These are phyloP conservation scores for Sordariomycetes sp. DNA, from an alignment of 2,329 filamentous ascomycete genomes.

Conservation along the genomic window DNA sequence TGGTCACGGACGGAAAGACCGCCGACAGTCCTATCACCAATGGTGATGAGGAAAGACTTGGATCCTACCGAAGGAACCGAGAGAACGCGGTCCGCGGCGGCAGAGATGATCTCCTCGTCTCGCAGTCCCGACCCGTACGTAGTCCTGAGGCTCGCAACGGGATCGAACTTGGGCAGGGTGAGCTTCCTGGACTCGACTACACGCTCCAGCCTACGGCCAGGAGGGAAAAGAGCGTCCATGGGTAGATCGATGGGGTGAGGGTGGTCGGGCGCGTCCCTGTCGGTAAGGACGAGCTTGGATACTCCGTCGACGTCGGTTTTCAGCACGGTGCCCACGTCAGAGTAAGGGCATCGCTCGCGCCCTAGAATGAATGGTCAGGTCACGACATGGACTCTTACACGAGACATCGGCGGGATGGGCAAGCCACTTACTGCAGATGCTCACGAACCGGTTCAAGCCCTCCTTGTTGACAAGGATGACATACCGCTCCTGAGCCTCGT, in stretches of 20 bases:
- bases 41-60: constrained; percentile 94
- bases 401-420: constrained; percentile 4
- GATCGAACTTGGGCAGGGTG: constrained; percentile 59
- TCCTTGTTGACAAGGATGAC: constrained; percentile 79
- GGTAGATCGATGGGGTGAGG: constrained; percentile 76
- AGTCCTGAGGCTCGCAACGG: constrained; percentile 48
- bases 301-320: constrained; percentile 47
- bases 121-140: constrained; percentile 40
- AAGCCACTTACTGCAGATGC: constrained; percentile 40
- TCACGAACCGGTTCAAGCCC: constrained; percentile 61
- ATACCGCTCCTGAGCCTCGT: constrained; percentile 92
- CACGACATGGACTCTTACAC: constrained; percentile 34
- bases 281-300: constrained; percentile 65
- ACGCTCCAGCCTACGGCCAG: constrained; percentile 68
- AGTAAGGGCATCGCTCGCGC: constrained; percentile 76
- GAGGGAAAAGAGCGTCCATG: constrained; percentile 79
- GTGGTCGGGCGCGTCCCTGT: constrained; percentile 62
- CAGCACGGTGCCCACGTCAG: constrained; percentile 70
- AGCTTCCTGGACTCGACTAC: constrained; percentile 58
- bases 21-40: constrained; percentile 83
- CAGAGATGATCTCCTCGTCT: constrained; percentile 36
- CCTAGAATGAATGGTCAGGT: not conserved
- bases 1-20: constrained; percentile 83
- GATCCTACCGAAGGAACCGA: constrained; percentile 84
- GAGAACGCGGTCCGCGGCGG: constrained; percentile 72